Evolutionary conservation across 495 filamentous ascomycete species (phyloP).

Genomic region (Penicillium tannophilum): DNA sequence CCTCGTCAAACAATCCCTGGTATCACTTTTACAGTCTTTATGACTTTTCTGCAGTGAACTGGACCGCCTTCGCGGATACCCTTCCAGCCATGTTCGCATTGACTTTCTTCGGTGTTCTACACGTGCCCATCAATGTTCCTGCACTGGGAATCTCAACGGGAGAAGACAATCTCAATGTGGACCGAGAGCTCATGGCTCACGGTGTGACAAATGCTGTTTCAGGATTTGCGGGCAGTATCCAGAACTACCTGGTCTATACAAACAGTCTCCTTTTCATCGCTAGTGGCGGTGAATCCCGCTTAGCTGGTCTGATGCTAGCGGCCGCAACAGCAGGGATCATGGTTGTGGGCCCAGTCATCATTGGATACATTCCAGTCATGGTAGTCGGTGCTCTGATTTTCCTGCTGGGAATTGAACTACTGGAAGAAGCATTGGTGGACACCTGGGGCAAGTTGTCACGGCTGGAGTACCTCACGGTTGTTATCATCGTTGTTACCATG

Average conservation of each 20-base stretch:
- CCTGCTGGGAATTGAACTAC: constrained; percentile 84
- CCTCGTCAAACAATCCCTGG: constrained; percentile 83
- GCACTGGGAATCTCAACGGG: constrained; percentile 85
- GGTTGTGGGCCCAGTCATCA: constrained; percentile 79
- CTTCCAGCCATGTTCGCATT: constrained; percentile 95
- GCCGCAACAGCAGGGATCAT: constrained; percentile 76
- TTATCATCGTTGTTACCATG: constrained; percentile 95
- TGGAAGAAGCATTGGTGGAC: constrained; percentile 83
- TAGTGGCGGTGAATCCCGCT: constrained; percentile 81
- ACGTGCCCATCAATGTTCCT: constrained; percentile 97
- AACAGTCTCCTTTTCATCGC: constrained; percentile 95
- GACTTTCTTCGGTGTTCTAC: constrained; percentile 95
- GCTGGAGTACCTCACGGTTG: constrained; percentile 84
- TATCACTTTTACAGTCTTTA: constrained; percentile 97
- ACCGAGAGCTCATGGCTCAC: constrained; percentile 90
- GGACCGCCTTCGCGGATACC: constrained; percentile 75
- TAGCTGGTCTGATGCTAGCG: constrained; percentile 87
- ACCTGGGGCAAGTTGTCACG: constrained; percentile 83
- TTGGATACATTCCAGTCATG: constrained; percentile 95
- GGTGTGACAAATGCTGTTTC: constrained; percentile 92
- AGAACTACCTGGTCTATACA: constrained; percentile 97
- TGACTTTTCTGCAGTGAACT: constrained; percentile 74
- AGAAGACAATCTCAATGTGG: constrained; percentile 87
- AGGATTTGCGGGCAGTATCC: constrained; percentile 83
- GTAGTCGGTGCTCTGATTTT: constrained; percentile 95